phyloP scores from a whole-genome alignment of 805 yeast genomes.

The Hanseniaspora singularis region DNA sequence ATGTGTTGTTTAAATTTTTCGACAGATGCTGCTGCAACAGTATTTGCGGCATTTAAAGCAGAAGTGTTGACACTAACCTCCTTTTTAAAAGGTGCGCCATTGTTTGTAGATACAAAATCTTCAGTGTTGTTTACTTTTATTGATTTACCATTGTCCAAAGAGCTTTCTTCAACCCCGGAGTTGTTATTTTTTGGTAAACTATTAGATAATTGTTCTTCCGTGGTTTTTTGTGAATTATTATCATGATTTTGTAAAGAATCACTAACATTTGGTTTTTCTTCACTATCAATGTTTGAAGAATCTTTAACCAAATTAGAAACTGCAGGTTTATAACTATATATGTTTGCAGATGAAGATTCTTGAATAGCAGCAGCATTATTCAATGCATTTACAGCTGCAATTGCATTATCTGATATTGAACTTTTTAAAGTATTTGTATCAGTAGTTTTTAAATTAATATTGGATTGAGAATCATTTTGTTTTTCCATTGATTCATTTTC shows the following conservation, averaged over 20 bases:
- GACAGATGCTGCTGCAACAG: constrained; percentile 14
- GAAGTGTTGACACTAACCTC: not conserved
- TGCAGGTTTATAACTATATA: not conserved
- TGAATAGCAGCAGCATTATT: constrained; percentile 14
- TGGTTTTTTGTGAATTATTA: too few species aligned
- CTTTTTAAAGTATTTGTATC: not conserved
- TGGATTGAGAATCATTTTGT: not conserved
- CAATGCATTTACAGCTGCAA: constrained; percentile 14
- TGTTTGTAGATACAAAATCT: not conserved
- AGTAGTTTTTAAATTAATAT: not conserved
- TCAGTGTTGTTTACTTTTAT: too few species aligned
- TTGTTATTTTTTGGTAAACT: too few species aligned
- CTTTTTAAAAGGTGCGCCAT: not conserved
- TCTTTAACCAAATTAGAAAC: too few species aligned
- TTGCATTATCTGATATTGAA: not conserved
- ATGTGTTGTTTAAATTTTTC: constrained; percentile 11
- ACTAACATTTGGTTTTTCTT: too few species aligned
- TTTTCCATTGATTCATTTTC: constrained; percentile 3
- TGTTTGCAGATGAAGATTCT: constrained; percentile 11
- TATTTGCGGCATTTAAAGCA: constrained; percentile 11
- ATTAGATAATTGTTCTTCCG: too few species aligned
- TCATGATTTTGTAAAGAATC: not conserved
- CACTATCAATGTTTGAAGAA: too few species aligned
- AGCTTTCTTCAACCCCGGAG: too few species aligned
- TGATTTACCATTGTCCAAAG: too few species aligned